Conservation (phyloP, 2,329 filamentous ascomycete species). For the Aspergillus tubingensis region DNA sequence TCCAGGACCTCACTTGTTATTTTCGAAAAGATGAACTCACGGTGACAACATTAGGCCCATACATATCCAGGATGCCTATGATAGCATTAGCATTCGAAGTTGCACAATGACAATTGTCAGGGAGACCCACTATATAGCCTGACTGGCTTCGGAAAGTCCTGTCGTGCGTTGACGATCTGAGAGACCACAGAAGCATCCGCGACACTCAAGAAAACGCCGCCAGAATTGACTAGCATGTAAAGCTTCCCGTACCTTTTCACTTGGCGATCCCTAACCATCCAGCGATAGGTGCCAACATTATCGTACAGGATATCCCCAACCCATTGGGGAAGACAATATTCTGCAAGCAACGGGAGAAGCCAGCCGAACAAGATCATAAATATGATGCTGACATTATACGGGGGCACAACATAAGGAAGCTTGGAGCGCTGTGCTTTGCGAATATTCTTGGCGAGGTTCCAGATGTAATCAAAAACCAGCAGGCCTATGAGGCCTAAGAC, state of each 20-base stretch:
- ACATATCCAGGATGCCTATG: constrained; percentile 29
- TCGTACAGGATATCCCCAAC: constrained; percentile 18
- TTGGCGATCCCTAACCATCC: constrained; percentile 18
- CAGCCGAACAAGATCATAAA: constrained; percentile 7
- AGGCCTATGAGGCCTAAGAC: constrained; percentile 9
- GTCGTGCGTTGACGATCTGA: constrained; percentile 18
- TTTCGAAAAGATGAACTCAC: constrained; percentile 16
- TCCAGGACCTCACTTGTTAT: background rate
- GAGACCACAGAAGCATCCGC: constrained; percentile 19
- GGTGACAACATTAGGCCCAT: constrained; percentile 37
- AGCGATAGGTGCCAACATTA: constrained; percentile 13
- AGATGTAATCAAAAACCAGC: constrained; percentile 3
- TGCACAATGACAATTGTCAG: background rate
- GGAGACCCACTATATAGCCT: constrained; percentile 3
- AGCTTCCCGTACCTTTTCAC: constrained; percentile 16
- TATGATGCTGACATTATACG: constrained; percentile 2
- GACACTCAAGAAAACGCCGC: constrained; percentile 15
- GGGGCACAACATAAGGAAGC: constrained; percentile 17
- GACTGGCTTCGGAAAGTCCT: constrained; percentile 20
- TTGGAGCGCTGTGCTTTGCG: constrained; percentile 11
- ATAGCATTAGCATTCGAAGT: background rate
- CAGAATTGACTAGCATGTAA: constrained; percentile 17
- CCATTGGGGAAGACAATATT: constrained; percentile 14
- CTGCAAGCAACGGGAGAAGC: constrained; percentile 13
- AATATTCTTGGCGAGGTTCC: constrained; percentile 28